phyloP scores from a whole-genome alignment of 2,329 filamentous ascomycete species.

The Aspergillus puulaauensis region DNA sequence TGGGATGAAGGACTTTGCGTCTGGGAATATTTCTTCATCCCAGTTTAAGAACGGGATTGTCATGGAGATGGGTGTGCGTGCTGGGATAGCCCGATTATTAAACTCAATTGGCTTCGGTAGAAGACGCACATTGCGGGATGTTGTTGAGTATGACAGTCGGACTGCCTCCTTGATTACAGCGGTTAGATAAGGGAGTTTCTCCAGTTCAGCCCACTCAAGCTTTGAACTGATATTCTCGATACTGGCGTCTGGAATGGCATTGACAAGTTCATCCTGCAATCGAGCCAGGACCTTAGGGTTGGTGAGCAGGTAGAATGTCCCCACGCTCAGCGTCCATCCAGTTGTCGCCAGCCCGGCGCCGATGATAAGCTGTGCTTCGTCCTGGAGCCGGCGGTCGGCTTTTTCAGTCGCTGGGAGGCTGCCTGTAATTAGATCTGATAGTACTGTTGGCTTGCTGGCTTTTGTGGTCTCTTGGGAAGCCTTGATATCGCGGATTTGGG shows the following conservation, averaged over 20 bases:
- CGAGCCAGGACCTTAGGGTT: background rate
- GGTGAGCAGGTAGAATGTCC: constrained; percentile 4
- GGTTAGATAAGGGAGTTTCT: constrained; percentile 2
- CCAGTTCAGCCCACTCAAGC: background rate
- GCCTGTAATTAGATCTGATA: background rate
- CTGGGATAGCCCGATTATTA: background rate
- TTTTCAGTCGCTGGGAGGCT: background rate
- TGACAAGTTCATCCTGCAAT: background rate
- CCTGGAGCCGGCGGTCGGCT: background rate
- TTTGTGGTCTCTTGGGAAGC: background rate
- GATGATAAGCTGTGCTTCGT: constrained; percentile 3
- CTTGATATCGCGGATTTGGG: background rate
- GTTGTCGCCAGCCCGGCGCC: constrained; percentile 3
- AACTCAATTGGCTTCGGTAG: background rate
- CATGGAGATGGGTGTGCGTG: constrained; percentile 1
- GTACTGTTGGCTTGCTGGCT: background rate
- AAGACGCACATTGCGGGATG: constrained; percentile 3
- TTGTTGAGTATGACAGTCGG: background rate
- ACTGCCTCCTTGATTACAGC: constrained; percentile 2
- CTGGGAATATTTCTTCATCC: constrained; percentile 2
- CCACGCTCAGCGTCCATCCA: constrained; percentile 3
- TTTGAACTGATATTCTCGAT: background rate
- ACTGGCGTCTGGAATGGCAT: background rate
- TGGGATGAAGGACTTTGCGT: background rate
- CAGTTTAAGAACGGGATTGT: constrained; percentile 1